Percentiles rank a stretch among this genome's conserved stretches.
Evolutionary conservation across 164 flowering plant genomes (phyloP).

Genomic region (Stephania japonica): DNA sequence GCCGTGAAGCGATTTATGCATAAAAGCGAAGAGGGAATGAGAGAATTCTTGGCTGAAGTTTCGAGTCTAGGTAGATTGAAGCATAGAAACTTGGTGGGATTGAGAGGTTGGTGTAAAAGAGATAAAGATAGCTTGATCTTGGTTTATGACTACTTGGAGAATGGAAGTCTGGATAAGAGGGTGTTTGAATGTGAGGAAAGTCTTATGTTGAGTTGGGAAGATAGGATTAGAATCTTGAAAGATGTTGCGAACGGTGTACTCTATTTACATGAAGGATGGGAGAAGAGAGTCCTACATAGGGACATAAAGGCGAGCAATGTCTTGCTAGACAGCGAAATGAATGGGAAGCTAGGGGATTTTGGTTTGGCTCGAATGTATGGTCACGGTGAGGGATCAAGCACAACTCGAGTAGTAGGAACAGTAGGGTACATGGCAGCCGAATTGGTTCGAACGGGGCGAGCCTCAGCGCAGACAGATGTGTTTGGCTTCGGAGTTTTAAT

Average conservation of each 20-base stretch:
- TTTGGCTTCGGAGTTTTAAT: constrained; percentile 53
- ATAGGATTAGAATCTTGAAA: constrained; percentile 39
- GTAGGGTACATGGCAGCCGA: constrained; percentile 69
- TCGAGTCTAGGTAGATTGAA: constrained; percentile 60
- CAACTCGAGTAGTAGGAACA: constrained; percentile 58
- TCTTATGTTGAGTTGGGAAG: constrained; percentile 32
- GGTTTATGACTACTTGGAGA: constrained; percentile 66
- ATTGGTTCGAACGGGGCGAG: constrained; percentile 43
- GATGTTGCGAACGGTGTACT: constrained; percentile 53
- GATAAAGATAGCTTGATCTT: constrained; percentile 48
- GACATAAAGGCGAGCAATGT: constrained; percentile 77
- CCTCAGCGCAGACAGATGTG: constrained; percentile 51
- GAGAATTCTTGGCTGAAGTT: constrained; percentile 57
- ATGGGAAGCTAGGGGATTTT: constrained; percentile 62
- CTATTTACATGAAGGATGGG: constrained; percentile 71
- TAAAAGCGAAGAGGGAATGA: constrained; percentile 39
- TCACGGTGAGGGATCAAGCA: constrained; percentile 37
- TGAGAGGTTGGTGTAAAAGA: constrained; percentile 71
- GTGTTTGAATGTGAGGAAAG: constrained; percentile 39
- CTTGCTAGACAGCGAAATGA: constrained; percentile 57
- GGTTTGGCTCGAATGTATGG: constrained; percentile 61
- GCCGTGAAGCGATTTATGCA: constrained; percentile 56
- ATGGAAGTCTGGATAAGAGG: constrained; percentile 61
- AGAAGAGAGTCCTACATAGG: constrained; percentile 50
- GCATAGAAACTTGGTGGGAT: constrained; percentile 56